Base-by-base conservation (phyloP, 768 basidiomycete species). In the Sarcodon sp. region DNA sequence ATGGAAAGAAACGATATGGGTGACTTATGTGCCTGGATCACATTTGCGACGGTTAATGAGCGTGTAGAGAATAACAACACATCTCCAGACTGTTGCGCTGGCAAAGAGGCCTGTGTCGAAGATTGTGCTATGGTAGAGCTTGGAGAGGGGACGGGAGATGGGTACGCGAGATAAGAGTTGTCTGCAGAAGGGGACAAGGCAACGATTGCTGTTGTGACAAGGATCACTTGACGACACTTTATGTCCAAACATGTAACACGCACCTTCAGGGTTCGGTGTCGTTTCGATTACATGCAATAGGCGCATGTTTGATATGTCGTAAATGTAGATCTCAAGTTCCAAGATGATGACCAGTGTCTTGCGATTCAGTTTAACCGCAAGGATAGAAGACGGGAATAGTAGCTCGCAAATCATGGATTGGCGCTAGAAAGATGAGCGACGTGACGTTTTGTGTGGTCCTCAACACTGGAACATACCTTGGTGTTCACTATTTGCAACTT, bases 391-490 rank as follows among this genome's bases (percentile, higher is more conserved):
- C 0, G 96, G 96, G 62, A 99, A 99, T 5, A 96, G 76, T 13
- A 98, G 79, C 60, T 99, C 96, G 78, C 96, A 98, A 49, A 99
- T 99, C 73, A 93, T 93, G 18, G 88, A 92, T 75, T 97, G 91
- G 21, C 96, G 83, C 89, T 94, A 58, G 7, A 32, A n/a, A 35
- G 32, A 31, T 33, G 11, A 35, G 12, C 11, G 16, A 47, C 16
- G 35, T 12, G 15, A 41, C 39, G 7, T 39, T 7, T 16, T 13
- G 5, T 7, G 21, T 39, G 12, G 16, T 18, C 33, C 45, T 10
- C 4, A 31, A 33, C 3, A 21, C 32, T 1, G 34, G 12, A 39
- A 53, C 76, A 38, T 46, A 90, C 93, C 76, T 99, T 99, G 11
- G 96, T 99, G 62, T 99, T 99, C 44, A 98, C 91, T 44, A 99